phyloP scores from a whole-genome alignment of 1,139 yeast species.

The Candida sp. region DNA sequence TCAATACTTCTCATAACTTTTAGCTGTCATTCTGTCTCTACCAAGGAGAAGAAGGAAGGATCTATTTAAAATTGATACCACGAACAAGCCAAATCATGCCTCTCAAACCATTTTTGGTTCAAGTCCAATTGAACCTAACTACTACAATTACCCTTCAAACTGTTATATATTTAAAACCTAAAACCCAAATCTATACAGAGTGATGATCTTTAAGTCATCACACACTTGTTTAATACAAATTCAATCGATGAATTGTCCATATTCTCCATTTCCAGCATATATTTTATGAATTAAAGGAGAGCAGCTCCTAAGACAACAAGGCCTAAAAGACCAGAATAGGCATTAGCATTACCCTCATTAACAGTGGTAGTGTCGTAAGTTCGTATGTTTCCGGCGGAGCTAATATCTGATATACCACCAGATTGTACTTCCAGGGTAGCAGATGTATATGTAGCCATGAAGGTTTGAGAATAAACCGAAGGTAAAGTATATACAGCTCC shows the following conservation, averaged over 20 bases:
- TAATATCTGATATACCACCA: not conserved
- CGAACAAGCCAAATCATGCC: constrained; percentile 46
- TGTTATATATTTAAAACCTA: too few relatives aligned
- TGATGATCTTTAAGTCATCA: too few relatives aligned
- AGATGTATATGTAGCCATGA: not conserved
- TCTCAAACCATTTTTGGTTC: constrained; percentile 40
- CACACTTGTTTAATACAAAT: too few relatives aligned
- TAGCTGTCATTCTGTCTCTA: constrained; percentile 25
- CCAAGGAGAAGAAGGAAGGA: constrained; percentile 39
- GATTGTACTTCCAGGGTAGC: not conserved
- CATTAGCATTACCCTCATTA: not conserved
- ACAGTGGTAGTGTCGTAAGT: not conserved
- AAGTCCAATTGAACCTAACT: constrained; percentile 10
- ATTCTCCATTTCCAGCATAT: too few relatives aligned
- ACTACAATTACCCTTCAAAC: too few relatives aligned
- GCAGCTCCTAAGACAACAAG: not conserved
- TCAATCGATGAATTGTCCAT: too few relatives aligned
- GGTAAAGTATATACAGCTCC: not conserved
- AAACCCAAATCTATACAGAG: too few relatives aligned
- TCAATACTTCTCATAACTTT: constrained; percentile 18
- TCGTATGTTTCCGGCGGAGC: not conserved
- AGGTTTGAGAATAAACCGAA: not conserved
- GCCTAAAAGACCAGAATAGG: not conserved
- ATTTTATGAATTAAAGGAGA: not conserved
- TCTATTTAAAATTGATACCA: constrained; percentile 43